Base-by-base conservation (phyloP, 2,329 filamentous ascomycete genomes). In the Thermomyces lanuginosus region DNA sequence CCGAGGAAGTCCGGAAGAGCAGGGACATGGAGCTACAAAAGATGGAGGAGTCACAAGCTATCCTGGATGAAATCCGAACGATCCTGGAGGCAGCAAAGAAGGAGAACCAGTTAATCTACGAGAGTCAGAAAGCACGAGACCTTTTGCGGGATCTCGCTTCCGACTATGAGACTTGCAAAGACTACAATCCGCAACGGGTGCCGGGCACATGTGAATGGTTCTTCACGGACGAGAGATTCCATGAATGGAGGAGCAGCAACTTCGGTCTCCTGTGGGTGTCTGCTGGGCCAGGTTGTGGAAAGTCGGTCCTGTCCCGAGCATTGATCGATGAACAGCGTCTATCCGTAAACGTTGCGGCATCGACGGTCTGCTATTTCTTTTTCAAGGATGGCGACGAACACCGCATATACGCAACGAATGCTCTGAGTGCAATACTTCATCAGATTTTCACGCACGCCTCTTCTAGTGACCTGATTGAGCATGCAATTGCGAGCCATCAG, bases 281-380 rank as follows among this genome's bases (percentile, higher is more conserved):
- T 14, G 57, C 55, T 6, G 48, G 59, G 27, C 58, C 57, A 2
- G 58, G 57, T 0, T 58, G 53, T 21, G 57, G 56, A 6, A 61
- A 61, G 33, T 60, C 58, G 0, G 57, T 61, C 5, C 34, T 61
- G 1, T 42, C 50, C 8, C 55, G 37, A 30, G 42, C 46, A 17
- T 32, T 61, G 1, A 37, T 53, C 0, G 53, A 61, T 14, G 9
- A 36, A 0, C 27, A 45, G 0, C 30, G 58, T 2, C 27, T 26
- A 0, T 35, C 16, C 0, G 36, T 17, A 0, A 10, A 22, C 2
- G 27, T 27, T 1, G 39, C 36, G 10, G 10, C 8, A 17, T 21
- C 21, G 11, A 48, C 39, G 0, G 40, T 38, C 3, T 56, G 49
- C 25, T 60, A 59, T 27, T 62, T 58, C 39, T 61, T 61, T 36